Evolutionary conservation across 176 grass and related monocot species (phyloP).

Genomic region (Oryza punctata): DNA sequence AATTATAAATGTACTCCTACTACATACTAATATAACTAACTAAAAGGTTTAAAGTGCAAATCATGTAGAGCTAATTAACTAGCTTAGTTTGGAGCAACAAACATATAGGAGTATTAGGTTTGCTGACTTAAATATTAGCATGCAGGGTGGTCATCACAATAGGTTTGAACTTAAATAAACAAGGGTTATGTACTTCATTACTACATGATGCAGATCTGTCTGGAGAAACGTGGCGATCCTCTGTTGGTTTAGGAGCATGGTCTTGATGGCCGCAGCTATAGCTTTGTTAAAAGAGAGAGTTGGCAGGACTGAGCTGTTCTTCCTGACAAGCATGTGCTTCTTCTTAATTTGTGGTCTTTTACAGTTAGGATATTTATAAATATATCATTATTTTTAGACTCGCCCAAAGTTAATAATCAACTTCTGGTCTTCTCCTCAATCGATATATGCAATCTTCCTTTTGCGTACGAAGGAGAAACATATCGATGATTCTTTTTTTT

Average conservation of each 20-base stretch:
- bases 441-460: background rate
- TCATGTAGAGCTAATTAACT: background rate
- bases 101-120: background rate
- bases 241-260: background rate
- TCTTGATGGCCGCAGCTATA: background rate
- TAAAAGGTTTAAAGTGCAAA: background rate
- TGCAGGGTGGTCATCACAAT: background rate
- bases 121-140: background rate
- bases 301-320: background rate
- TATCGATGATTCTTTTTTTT: background rate
- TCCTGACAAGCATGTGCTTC: conserved; percentile 18
- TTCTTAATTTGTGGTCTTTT: background rate
- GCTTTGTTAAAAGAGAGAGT: conserved; percentile 17
- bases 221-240: background rate
- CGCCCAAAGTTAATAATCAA: background rate
- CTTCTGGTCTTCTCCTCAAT: background rate
- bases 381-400: background rate
- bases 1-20: background rate
- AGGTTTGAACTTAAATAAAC: background rate
- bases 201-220: background rate
- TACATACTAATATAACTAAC: too few species aligned
- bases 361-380: background rate
- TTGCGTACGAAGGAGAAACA: background rate
- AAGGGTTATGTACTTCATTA: background rate
- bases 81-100: background rate